These are phyloP conservation scores for Leccinum discolor DNA, from an alignment of 1,284 basidiomycete species.

Conservation along the genomic window DNA sequence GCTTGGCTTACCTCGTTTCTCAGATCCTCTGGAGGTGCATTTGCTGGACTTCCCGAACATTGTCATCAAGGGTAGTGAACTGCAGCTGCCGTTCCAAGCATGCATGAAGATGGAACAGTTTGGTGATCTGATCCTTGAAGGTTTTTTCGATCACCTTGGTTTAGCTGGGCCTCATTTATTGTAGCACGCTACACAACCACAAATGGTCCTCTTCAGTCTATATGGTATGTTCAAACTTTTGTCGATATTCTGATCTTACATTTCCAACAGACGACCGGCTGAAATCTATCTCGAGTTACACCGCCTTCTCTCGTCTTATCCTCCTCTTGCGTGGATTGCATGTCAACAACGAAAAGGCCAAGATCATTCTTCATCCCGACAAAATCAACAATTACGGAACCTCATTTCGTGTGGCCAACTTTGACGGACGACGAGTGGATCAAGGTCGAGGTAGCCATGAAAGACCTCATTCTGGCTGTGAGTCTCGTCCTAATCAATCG, in stretches of 20 bases:
- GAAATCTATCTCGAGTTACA: slow-evolving; percentile 98
- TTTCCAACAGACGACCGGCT: slow-evolving; percentile 86
- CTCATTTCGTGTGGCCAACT: slow-evolving; percentile 98
- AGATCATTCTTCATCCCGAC: slow-evolving; percentile 85
- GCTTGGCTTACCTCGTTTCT: slow-evolving; percentile 4
- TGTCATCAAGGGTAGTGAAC: slow-evolving; percentile 98
- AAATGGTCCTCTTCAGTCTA: slow-evolving; percentile 98
- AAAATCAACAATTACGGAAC: slow-evolving; percentile 94
- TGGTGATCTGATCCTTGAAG: slow-evolving; percentile 91
- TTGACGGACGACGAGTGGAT: slow-evolving; percentile 98
- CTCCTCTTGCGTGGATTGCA: slow-evolving; percentile 94
- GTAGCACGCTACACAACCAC: slow-evolving; percentile 94
- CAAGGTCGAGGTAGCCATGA: slow-evolving; percentile 98
- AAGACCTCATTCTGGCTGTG: slow-evolving; percentile 87
- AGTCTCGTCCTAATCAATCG: slow-evolving; percentile 21
- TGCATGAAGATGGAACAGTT: slow-evolving; percentile 99
- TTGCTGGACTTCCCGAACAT: slow-evolving; percentile 99
- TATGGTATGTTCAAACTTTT: slow-evolving; percentile 60
- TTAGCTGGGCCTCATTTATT: slow-evolving; percentile 4
- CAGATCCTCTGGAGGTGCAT: slow-evolving; percentile 96
- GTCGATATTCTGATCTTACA: slow-evolving; percentile 6
- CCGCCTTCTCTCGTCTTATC: slow-evolving; percentile 97
- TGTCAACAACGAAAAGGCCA: slow-evolving; percentile 99
- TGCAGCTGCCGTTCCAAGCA: slow-evolving; percentile 99
- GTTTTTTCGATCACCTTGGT: slow-evolving; percentile 17